Base-by-base conservation (phyloP, 352 stramenopile species). In the Pythium volutum region DNA sequence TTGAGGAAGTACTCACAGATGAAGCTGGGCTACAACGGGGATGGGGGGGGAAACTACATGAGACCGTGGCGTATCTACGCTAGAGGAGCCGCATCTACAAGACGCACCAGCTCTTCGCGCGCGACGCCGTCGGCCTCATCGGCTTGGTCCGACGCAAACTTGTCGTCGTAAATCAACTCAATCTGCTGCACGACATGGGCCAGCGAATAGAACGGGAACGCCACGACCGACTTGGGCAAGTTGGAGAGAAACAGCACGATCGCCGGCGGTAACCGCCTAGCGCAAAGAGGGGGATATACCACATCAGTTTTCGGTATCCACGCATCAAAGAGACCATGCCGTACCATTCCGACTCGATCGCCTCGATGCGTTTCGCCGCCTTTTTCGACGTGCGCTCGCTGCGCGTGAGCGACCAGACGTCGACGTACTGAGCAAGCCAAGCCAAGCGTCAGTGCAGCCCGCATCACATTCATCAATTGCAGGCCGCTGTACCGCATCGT, bases 141-240 rank as follows among this genome's bases (percentile, higher is more conserved):
- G 5, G 62, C 70, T 47, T 69, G 66, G 39, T 92, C 82, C 3
- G 78, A 87, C 8, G 54, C 62, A 22, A 85, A 84, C 55, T 92
- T 92, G 66, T 89, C 80, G 55, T 92, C 75, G 53, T 90, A 92
- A n/a, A 92, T 86, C 16, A 49, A 55, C 60, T 92, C 82, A 31
- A 92, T 88, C 47, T 79, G 77, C 12, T 62, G 27, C 18, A 88
- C 73, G 9, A 89, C 75, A 0, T 76, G 47, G 22, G 76, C 70
- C 4, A 87, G 56, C 31, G 70, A 63, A 47, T 87, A 88, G 38
- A 88, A 87, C 4, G 75, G 78, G 31, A 90, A 88, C 18, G 78
- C 76, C n/a, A 90, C 67, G 39, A 87, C 82, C 0, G 78, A 78
- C 59, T 85, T 89, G 1, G 82, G 80, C 39, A 92, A 61, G 54